These are phyloP conservation scores for Chaetoceros muelleri DNA, from an alignment of 108 stramenopile species.

Conservation along the genomic window DNA sequence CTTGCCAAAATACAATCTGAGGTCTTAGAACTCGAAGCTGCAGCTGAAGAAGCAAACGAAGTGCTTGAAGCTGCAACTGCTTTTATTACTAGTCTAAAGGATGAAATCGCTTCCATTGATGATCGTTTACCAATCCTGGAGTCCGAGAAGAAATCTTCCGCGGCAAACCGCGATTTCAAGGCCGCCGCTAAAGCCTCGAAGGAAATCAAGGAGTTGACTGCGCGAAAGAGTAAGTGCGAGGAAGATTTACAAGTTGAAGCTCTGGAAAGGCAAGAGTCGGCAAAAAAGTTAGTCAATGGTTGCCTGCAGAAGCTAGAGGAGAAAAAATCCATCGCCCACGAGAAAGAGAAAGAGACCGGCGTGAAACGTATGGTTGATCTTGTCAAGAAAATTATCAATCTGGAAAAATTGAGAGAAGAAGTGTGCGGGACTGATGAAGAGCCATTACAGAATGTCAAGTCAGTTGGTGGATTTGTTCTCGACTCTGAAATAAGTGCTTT, in stretches of 20 bases:
- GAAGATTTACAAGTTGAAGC: constrained; percentile 53
- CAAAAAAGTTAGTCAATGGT: constrained; percentile 36
- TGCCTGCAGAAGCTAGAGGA: constrained; percentile 29
- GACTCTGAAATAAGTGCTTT: constrained; percentile 58
- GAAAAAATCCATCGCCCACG: constrained; percentile 42
- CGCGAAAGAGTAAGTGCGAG: constrained; percentile 48
- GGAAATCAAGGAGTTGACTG: constrained; percentile 70
- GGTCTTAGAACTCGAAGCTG: constrained; percentile 67
- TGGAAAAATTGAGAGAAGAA: constrained; percentile 25
- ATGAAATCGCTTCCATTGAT: constrained; percentile 36
- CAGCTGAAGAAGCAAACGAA: constrained; percentile 51
- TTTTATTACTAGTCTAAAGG: constrained; percentile 29
- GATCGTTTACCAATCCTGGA: constrained; percentile 56
- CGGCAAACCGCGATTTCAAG: constrained; percentile 74
- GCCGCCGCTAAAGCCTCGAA: constrained; percentile 72
- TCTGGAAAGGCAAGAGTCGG: constrained; percentile 23
- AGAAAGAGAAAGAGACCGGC: constrained; percentile 41
- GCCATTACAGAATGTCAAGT: constrained; percentile 32
- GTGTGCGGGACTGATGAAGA: constrained; percentile 23
- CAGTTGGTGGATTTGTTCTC: constrained; percentile 61
- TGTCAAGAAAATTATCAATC: constrained; percentile 35
- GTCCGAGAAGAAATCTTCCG: constrained; percentile 60
- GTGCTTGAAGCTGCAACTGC: constrained; percentile 34
- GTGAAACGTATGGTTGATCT: constrained; percentile 38
- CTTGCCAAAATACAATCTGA: constrained; percentile 40